Evolutionary conservation across 2,329 filamentous ascomycete species (phyloP), one percentile per base, ranked within the genome.

Genomic region (Curvularia sp.): DNA sequence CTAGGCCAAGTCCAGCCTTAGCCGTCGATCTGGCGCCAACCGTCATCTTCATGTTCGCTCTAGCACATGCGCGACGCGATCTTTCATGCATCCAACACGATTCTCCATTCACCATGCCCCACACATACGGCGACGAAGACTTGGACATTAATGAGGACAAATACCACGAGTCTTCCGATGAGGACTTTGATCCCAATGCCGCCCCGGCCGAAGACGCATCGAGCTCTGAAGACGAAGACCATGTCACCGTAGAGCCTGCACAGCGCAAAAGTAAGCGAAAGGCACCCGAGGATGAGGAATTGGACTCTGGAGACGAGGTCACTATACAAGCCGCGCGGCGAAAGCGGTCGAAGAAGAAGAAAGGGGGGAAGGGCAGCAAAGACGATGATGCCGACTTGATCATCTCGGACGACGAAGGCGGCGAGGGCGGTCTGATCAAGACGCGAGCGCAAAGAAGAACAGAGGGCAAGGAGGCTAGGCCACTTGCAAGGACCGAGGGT

Each of bases 121-220:
- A 67, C 53, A 62, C 61, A 18, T 65, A 72, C 39, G 67, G 69
- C 51, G 61, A 66, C n/a, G 72, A 75, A 24, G 68, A 74, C 46
- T 57, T 70, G n/a, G 60, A 66, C 2, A 63, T 71, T n/a, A 57
- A 58, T 7, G 67, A 73, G 75, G 55, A 70, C 72, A 82, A 86
- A 31, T 84, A 85, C 58, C 79, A 86, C 58, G 91, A 91, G 68
- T 85, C 83, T 15, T 91, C 89, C 1, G 88, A 88, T 3, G 87
- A 91, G 65, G 89, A 92, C 72, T 90, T 89, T 9, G 89, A 92
- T 71, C 92, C 92, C 61, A 84, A 87, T 24, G 86, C 85, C n/a
- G 87, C 28, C 68, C 77, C 38, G 74, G 73, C 65, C 31, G 82
- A 79, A 15, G 80, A 77, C 13, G 82, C 81, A 10, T 85, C 84